phyloP scores from a whole-genome alignment of 176 grass and related monocot genomes.

The Eragrostis nindensis region DNA sequence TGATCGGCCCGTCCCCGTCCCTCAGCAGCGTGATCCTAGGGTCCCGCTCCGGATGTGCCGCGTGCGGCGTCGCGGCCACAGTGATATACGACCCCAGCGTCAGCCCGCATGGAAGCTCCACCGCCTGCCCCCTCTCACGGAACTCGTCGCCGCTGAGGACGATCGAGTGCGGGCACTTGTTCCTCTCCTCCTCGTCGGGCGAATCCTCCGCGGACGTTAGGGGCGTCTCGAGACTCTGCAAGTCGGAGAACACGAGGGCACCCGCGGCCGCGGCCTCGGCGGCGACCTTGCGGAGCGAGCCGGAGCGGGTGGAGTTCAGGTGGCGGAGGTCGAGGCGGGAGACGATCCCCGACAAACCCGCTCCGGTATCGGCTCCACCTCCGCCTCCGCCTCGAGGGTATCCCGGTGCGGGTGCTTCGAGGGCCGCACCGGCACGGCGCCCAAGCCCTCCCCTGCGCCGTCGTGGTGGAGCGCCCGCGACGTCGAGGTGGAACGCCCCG shows the following conservation, averaged over 20 bases:
- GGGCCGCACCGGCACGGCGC: conserved; percentile 37
- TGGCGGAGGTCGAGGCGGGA: conserved; percentile 65
- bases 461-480: conserved; percentile 21
- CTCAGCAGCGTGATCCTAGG: conserved; percentile 76
- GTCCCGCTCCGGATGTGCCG: conserved; percentile 73
- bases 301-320: conserved; percentile 57
- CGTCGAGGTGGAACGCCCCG: conserved; percentile 27
- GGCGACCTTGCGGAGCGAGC: conserved; percentile 63
- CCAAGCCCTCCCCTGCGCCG: not conserved
- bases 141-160: conserved; percentile 63
- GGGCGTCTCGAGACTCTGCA: conserved; percentile 26
- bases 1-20: conserved; percentile 72
- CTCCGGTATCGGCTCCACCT: not conserved
- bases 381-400: conserved; percentile 44
- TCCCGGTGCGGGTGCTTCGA: conserved; percentile 44
- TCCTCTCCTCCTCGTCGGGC: conserved; percentile 32
- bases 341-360: conserved; percentile 44
- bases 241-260: conserved; percentile 55
- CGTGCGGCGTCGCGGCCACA: conserved; percentile 64
- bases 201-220: not conserved
- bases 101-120: conserved; percentile 92
- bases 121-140: conserved; percentile 48
- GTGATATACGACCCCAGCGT: conserved; percentile 92
- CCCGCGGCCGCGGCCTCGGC: conserved; percentile 68
- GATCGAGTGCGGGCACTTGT: conserved; percentile 85